Base-by-base conservation (phyloP, 2,329 filamentous ascomycete species). In the Lasiodiplodia citricola region DNA sequence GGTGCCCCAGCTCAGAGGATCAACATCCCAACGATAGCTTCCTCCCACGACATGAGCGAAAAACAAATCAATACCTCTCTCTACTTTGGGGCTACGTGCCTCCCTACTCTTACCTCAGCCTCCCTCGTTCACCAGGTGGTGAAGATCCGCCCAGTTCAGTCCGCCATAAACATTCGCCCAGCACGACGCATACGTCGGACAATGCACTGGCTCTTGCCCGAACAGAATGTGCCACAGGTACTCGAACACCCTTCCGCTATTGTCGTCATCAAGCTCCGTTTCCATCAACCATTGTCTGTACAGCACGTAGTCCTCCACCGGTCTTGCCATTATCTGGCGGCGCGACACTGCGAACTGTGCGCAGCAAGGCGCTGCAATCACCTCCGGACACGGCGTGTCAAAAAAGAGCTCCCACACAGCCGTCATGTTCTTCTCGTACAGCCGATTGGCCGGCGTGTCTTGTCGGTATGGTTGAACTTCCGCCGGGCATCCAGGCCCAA, bases 401-500 rank as follows among this genome's bases (percentile, higher is more conserved):
- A 74, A 69, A 16, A 73, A 63, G 4, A 57, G 50, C 38, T 70
- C 57, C 74, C 73, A 75, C 25, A 72, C 73, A 11, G 62, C 62
- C 4, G 69, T 44, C 70, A 74, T 74, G 13, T 70, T 72, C 23
- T n/a, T 62, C 57, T 68, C 66, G 10, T 66, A 68, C 23, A 67
- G 56, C 23, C 70, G 68, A 56, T 72, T 68, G 3, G 60, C 67
- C 55, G 71, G 66, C 16, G 73, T 70, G 2, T 73, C 70, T 6
- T 76, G 70, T 50, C 71, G 71, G 21, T 76, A 74, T 0, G 77
- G 79, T 21, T 78, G 73, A n/a, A 82, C 72, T 57, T 78, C 80
- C 6, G 74, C 76, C 14, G 80, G 81, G 68, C 81, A 83, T 21
- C 80, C 80, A 0, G 78, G 75, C 37, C 73, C 70, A 50, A 73